Evolutionary conservation across 164 flowering plant genomes (phyloP).

Genomic region (Amborella trichopoda): DNA sequence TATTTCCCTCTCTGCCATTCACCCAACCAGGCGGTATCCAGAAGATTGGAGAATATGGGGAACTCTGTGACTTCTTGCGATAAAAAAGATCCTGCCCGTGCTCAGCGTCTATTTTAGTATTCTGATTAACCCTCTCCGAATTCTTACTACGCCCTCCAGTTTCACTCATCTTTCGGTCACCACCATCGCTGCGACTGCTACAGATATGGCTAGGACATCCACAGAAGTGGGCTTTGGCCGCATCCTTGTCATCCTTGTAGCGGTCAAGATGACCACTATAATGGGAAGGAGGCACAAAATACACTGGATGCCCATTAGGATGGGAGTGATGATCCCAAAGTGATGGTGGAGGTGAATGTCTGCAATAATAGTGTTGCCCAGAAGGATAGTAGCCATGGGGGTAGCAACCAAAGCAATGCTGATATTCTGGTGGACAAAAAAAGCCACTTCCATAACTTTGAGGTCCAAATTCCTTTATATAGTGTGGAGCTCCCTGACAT

Average conservation of each 20-base stretch:
- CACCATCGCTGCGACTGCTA: constrained; percentile 11
- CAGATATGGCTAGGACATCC: constrained; percentile 35
- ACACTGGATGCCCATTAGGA: constrained; percentile 15
- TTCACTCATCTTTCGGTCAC: too few relatives aligned
- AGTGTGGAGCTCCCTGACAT: too few relatives aligned
- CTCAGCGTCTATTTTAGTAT: constrained; percentile 19
- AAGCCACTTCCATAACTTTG: too few relatives aligned
- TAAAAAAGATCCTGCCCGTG: constrained; percentile 5
- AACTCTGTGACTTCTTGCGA: constrained; percentile 11
- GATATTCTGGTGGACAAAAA: too few relatives aligned
- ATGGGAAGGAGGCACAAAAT: constrained; percentile 25
- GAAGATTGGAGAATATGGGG: constrained; percentile 26
- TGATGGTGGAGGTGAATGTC: constrained; percentile 1
- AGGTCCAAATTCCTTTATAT: too few relatives aligned
- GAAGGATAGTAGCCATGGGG: too few relatives aligned
- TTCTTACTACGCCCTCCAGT: too few relatives aligned
- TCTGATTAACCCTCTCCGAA: constrained; percentile 43
- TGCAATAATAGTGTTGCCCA: too few relatives aligned
- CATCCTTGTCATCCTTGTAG: constrained; percentile 31
- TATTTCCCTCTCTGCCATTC: constrained; percentile 8
- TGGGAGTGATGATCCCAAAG: constrained; percentile 19
- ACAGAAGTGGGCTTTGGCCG: constrained; percentile 24
- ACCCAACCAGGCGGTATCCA: constrained; percentile 38
- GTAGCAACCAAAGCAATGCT: too few relatives aligned
- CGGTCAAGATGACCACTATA: constrained; percentile 24